A percentile compares a stretch with the other conserved stretches of the same genome.
These are phyloP conservation scores for Sporobolomyces phaffii DNA, from an alignment of 768 basidiomycete species.

Conservation along the genomic window DNA sequence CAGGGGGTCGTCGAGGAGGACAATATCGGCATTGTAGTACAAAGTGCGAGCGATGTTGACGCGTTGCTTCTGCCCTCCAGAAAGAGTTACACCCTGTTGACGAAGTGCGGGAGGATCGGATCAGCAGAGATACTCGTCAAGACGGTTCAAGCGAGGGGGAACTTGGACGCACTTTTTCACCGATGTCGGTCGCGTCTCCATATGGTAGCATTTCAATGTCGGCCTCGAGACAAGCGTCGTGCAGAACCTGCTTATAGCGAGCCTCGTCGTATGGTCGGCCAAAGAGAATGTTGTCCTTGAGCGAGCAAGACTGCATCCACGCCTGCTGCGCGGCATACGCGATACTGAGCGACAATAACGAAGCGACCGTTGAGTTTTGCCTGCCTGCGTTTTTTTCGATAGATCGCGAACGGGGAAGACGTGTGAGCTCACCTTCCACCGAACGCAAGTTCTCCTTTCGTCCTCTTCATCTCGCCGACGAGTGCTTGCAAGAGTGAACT, in stretches of 20 bases:
- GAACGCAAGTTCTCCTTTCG: slow-evolving; percentile 61
- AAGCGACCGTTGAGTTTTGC: no score
- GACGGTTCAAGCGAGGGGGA: no score
- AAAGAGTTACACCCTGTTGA: slow-evolving; percentile 62
- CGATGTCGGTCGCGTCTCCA: slow-evolving; percentile 51
- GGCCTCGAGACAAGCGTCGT: slow-evolving; percentile 32
- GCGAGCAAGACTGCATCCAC: slow-evolving; percentile 63
- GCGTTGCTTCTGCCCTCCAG: slow-evolving; percentile 74
- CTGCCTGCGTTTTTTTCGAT: no score
- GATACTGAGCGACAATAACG: no score
- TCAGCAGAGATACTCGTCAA: no score
- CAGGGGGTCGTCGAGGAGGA: slow-evolving; percentile 60
- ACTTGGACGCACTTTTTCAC: slow-evolving; percentile 69
- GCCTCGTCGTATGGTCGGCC: slow-evolving; percentile 75
- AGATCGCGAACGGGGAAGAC: slow-evolving; percentile 58
- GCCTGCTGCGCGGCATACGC: slow-evolving; percentile 80
- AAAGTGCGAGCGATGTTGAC: slow-evolving; percentile 80
- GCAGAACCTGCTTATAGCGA: slow-evolving; percentile 43
- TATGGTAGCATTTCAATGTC: slow-evolving; percentile 37
- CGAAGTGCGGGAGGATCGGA: no score
- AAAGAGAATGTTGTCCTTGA: slow-evolving; percentile 75
- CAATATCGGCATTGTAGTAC: slow-evolving; percentile 77
- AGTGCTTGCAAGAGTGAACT: slow-evolving; percentile 67
- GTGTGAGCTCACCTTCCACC: slow-evolving; percentile 57
- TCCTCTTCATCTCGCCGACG: slow-evolving; percentile 76